A percentile compares a stretch with the other conserved stretches of the same genome.
These are phyloP conservation scores for Hemisphaericaspora subhashii DNA, from an alignment of 1,139 yeast species.

Conservation along the genomic window DNA sequence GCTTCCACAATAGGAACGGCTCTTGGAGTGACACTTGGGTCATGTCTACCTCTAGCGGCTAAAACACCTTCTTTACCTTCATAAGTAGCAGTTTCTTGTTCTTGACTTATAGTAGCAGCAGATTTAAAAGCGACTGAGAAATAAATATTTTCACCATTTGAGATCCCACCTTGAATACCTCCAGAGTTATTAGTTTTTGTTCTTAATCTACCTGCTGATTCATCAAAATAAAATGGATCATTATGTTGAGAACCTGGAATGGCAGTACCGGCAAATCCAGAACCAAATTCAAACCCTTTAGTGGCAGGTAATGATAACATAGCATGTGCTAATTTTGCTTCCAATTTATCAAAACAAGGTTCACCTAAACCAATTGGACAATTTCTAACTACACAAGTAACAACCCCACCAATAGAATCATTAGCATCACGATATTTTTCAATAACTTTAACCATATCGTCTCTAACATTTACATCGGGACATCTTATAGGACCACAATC, in stretches of 20 bases:
- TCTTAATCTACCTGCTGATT: slow-evolving; percentile 58
- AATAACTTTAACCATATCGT: slow-evolving; percentile 80
- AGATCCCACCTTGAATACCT: slow-evolving; percentile 96
- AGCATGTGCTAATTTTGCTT: slow-evolving; percentile 93
- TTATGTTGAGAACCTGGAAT: slow-evolving; percentile 94
- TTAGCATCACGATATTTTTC: slow-evolving; percentile 83
- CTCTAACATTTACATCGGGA: slow-evolving; percentile 74
- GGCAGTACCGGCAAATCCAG: slow-evolving; percentile 87
- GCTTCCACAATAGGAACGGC: slow-evolving; percentile 98
- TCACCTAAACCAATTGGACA: slow-evolving; percentile 94
- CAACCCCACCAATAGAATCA: slow-evolving; percentile 97
- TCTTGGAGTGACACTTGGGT: slow-evolving; percentile 97
- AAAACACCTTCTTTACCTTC: slow-evolving; percentile 83
- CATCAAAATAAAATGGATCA: slow-evolving; percentile 73
- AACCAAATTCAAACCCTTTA: slow-evolving; percentile 95
- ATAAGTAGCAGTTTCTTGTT: slow-evolving; percentile 83
- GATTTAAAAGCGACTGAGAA: slow-evolving; percentile 96
- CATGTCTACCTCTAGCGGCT: slow-evolving; percentile 97
- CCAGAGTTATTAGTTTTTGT: slow-evolving; percentile 93
- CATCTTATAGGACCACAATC: slow-evolving; percentile 89
- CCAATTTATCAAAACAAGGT: slow-evolving; percentile 95
- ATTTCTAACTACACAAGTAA: slow-evolving; percentile 94
- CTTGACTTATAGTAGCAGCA: slow-evolving; percentile 95
- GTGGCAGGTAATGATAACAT: slow-evolving; percentile 98
- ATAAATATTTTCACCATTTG: slow-evolving; percentile 93